These are phyloP conservation scores for Xylaria sp. DNA, from an alignment of 2,329 filamentous ascomycete species.

Conservation along the genomic window DNA sequence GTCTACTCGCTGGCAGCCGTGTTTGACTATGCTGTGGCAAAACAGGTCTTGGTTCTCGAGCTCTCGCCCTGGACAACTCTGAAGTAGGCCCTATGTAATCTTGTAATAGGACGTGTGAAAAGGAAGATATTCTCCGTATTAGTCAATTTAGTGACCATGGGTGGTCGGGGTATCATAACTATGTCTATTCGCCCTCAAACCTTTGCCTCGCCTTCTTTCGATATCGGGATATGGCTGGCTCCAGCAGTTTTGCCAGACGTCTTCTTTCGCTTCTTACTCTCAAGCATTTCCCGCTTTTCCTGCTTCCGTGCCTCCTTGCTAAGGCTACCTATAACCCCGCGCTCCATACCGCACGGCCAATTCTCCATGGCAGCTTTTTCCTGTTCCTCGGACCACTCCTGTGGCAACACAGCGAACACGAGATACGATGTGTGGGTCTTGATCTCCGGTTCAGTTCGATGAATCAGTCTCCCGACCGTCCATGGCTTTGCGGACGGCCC, in stretches of 20 bases:
- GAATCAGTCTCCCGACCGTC: constrained; percentile 76
- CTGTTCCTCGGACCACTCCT: constrained; percentile 81
- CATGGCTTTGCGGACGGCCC: constrained; percentile 56
- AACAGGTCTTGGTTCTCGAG: too few relatives aligned
- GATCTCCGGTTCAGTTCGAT: constrained; percentile 82
- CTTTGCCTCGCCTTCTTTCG: constrained; percentile 23
- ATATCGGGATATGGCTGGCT: constrained; percentile 21
- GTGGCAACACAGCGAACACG: constrained; percentile 87
- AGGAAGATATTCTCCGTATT: constrained; percentile 2
- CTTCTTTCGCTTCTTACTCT: constrained; percentile 50
- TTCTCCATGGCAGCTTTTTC: constrained; percentile 68
- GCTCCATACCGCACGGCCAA: constrained; percentile 64
- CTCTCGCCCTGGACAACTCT: neutral
- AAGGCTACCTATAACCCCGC: constrained; percentile 54
- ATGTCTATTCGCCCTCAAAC: constrained; percentile 2
- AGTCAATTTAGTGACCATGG: constrained; percentile 13
- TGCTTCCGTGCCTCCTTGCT: constrained; percentile 59
- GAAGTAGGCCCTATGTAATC: neutral
- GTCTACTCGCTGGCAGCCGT: neutral
- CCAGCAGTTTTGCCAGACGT: constrained; percentile 20
- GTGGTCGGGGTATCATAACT: constrained; percentile 13
- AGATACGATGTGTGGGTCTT: constrained; percentile 98
- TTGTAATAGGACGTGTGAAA: neutral
- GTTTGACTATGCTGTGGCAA: neutral
- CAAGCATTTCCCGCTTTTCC: constrained; percentile 57